Evolutionary conservation across 208 protist genomes (phyloP), one percentile per base, ranked within the genome.

Genomic region (Crithidia sp.): DNA sequence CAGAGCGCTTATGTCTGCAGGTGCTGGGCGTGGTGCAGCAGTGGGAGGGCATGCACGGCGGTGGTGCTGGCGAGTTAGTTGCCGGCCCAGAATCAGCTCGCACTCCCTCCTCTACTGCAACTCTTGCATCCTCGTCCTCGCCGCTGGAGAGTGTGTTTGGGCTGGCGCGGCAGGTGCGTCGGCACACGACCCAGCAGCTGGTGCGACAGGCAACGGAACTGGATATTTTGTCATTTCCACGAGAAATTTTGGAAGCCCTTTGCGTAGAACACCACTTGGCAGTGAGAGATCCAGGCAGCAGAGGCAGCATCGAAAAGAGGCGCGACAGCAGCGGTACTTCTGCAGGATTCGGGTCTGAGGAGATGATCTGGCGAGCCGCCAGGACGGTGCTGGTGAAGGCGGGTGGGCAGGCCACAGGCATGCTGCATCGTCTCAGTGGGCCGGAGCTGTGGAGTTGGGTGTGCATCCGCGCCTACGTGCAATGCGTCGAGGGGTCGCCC

Each of bases 371-470:
- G 55, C 14, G 45, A n/a, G 66, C 58, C 10, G 16, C 72, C 17
- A 19, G 40, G 50, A n/a, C 12, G 41, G 43, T 72, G 39, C 55
- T 78, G 49, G 28, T 5, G 28, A 47, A 9, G 8, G 19, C 52
- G 28, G 36, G 13, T 4, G 45, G 17, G 43, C 5, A 12, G 10
- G 61, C 41, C 6, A 37, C 59, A 9, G 45, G 57, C n/a, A 13
- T 7, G 44, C 45, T 67, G 13, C 9, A 59, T 28, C 19, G 64
- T 13, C 50, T 40, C 10, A 55, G 17, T 36, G 73, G 73, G 10
- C 28, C 56, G 41, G 65, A 72, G 58, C 66, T 78, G 40, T 78
- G 66, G 73, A 37, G 66, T 5, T 78, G 73, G 73, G 57, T 68
- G 45, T 78, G 73, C 73, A 63, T 72, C 28, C 7, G 65, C 28